Base-by-base conservation (phyloP, 1,139 yeast species). In the Blastobotrys arbuscula region DNA sequence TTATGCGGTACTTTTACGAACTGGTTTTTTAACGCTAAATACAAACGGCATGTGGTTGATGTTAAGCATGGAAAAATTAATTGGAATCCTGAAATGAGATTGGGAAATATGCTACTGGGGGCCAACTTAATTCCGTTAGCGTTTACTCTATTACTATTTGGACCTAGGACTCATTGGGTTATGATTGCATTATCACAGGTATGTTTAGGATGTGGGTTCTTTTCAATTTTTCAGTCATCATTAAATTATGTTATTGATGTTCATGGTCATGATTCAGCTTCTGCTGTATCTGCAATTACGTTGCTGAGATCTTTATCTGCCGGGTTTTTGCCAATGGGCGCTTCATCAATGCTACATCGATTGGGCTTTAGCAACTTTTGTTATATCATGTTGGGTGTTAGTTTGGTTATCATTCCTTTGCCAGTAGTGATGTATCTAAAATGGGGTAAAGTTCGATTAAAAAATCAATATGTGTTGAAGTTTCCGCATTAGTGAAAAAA, bases 221-320 rank as follows among this genome's bases (percentile, higher is more conserved):
- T 54, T 46, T 39, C 52, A 38, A 51, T 52, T 35, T 54, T 54
- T 47, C 57, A 54, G 34, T 41, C 53, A 6, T 48, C 56, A 1
- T 49, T 54, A 20, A 54, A 54, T 39, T 51, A 51, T 41, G 50
- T 54, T 13, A 54, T 54, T n/a, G 57, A 53, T 33, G 44, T 49
- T 15, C 54, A 54, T 39, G 53, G 55, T 3, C 51, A 54, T 40
- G 41, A 41, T 35, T 53, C 55, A 3, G 56, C 57, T 2, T 52
- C 55, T 3, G 57, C 56, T 0, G 55, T 53, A 1, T 51, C 55
- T 13, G 51, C 56, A 4, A 44, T 51, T 5, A 52, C 53, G 1
- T 28, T 53, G 15, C 42, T 54, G 28, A 44, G 57, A 16, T 51
- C 55, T 9, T 20, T 53, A 16, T 49, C 53, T 13, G 57, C 54